Evolutionary conservation across 2,329 filamentous ascomycete species (phyloP).

Genomic region (Colletotrichum lupini): DNA sequence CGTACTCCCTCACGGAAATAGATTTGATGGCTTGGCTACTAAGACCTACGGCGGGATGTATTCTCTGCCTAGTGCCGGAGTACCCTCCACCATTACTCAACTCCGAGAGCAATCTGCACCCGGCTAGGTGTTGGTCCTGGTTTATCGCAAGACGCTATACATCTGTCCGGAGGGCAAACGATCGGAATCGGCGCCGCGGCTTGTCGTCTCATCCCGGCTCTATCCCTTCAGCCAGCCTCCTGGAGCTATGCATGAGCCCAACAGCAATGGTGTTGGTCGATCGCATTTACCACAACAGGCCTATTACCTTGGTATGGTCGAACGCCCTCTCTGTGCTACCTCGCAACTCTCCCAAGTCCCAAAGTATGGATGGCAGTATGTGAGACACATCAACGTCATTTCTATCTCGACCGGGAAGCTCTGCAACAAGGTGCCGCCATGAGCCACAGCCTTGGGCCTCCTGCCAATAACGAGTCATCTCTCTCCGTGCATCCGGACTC

Average conservation of each 20-base stretch:
- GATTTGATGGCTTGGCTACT: constrained; percentile 22
- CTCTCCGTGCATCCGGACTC: constrained; percentile 14
- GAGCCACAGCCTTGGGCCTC: constrained; percentile 22
- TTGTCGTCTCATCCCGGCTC: constrained; percentile 18
- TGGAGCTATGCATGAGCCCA: constrained; percentile 19
- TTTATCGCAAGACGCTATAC: neutral
- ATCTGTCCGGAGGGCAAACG: neutral
- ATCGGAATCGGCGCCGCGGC: constrained; percentile 6
- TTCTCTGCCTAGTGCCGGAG: neutral
- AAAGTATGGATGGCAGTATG: neutral
- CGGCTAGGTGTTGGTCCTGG: neutral
- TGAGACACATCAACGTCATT: constrained; percentile 23
- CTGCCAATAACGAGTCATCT: neutral
- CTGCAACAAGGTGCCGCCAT: constrained; percentile 16
- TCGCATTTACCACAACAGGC: constrained; percentile 19
- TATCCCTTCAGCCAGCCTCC: constrained; percentile 1
- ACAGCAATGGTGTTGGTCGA: constrained; percentile 23
- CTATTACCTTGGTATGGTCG: neutral
- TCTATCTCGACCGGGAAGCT: constrained; percentile 4
- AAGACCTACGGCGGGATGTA: neutral
- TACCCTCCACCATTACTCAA: neutral
- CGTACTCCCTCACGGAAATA: constrained; percentile 15
- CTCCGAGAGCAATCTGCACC: neutral
- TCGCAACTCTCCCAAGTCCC: neutral
- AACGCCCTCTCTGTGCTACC: neutral